phyloP scores from a whole-genome alignment of 169 alveolate genomes.

The Eimeria tenella region DNA sequence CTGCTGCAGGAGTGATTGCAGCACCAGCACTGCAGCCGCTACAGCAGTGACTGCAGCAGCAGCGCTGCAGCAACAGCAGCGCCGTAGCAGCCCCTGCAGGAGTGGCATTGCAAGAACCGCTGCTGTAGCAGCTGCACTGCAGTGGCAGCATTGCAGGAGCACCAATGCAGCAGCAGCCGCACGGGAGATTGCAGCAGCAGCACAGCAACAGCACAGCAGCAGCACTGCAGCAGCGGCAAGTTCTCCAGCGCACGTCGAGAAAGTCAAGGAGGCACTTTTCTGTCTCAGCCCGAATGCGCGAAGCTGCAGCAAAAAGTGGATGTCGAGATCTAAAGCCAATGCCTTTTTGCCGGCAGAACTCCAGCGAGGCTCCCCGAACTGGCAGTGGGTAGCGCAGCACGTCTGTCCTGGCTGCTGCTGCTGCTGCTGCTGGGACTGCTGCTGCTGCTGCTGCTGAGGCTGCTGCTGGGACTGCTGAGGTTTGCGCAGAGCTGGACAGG shows the following conservation, averaged over 20 bases:
- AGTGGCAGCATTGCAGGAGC: not conserved
- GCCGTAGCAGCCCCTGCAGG: no score
- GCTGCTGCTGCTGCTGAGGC: not conserved
- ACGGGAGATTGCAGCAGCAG: not conserved
- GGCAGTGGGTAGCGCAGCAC: not conserved
- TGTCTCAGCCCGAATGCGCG: conserved; percentile 41
- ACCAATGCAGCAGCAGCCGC: not conserved
- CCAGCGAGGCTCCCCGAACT: conserved; percentile 9
- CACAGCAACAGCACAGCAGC: not conserved
- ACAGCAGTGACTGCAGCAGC: no score
- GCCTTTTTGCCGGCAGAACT: not conserved
- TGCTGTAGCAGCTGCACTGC: not conserved
- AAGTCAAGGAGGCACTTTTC: not conserved
- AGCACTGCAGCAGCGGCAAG: not conserved
- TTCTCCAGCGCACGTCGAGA: not conserved
- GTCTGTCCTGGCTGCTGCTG: not conserved
- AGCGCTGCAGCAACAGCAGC: no score
- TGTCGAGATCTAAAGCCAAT: not conserved
- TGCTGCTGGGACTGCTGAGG: no score
- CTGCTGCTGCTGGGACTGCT: not conserved
- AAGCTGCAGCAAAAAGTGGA: not conserved
- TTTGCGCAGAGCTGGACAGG: not conserved
- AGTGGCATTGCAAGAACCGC: no score
- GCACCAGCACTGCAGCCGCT: no score
- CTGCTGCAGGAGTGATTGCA: no score